A percentile compares a stretch with the other conserved stretches of the same genome.
phyloP scores from a whole-genome alignment of 2,329 filamentous ascomycete species.

The Leptodontidium sp. region DNA sequence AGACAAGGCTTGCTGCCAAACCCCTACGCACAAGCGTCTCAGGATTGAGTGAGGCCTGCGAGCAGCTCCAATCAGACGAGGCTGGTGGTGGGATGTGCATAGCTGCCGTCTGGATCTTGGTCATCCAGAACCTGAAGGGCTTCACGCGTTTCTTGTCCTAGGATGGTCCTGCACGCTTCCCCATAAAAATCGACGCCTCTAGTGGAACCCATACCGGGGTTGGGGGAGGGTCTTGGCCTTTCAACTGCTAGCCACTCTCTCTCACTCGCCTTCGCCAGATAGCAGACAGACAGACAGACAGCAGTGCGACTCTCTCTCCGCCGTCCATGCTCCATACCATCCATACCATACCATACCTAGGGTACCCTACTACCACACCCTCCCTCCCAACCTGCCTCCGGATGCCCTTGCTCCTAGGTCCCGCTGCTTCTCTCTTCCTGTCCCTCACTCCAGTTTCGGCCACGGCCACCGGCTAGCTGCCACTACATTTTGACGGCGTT shows the following conservation, averaged over 20 bases:
- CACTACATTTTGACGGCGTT: slow-evolving; percentile 32
- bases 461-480: slow-evolving; percentile 31
- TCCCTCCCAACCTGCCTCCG: background rate
- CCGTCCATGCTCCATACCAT: background rate
- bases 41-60: slow-evolving; percentile 22
- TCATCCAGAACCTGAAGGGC: slow-evolving; percentile 31
- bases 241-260: no score
- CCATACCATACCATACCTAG: no score
- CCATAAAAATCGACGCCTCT: slow-evolving; percentile 2
- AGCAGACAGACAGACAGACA: no score
- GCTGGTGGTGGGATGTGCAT: slow-evolving; percentile 16
- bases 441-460: slow-evolving; percentile 32
- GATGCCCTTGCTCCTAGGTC: background rate
- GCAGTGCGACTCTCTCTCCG: background rate
- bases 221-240: no score
- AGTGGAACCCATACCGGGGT: background rate
- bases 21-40: slow-evolving; percentile 33
- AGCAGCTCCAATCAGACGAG: slow-evolving; percentile 28
- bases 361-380: no score
- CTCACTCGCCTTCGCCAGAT: slow-evolving; percentile 6
- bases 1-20: slow-evolving; percentile 32
- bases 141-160: slow-evolving; percentile 26
- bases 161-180: slow-evolving; percentile 21
- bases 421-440: background rate
- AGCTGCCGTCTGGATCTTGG: slow-evolving; percentile 33